phyloP scores from a whole-genome alignment of 805 yeast species.

The Komagataella populi region DNA sequence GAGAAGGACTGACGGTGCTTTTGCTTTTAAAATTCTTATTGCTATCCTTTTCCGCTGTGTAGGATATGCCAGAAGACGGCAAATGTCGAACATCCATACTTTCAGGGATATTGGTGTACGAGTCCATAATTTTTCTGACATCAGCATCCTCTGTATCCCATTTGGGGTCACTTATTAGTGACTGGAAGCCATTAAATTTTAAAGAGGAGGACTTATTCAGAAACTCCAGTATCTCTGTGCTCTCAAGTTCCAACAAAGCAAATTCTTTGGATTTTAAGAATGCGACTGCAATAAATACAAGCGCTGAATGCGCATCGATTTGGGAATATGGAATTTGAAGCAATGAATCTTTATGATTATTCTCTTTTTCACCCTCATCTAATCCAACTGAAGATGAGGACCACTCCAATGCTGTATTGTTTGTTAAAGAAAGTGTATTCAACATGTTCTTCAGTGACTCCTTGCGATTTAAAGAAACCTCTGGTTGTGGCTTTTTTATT shows the following conservation, averaged over 20 bases:
- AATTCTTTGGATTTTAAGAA: constrained; percentile 69
- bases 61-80: not conserved
- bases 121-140: not conserved
- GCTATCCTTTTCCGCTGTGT: not conserved
- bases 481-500: constrained; percentile 2
- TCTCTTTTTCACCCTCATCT: not conserved
- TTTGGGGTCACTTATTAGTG: constrained; percentile 1
- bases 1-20: not conserved
- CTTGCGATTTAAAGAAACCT: not conserved
- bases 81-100: not conserved
- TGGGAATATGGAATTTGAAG: not conserved
- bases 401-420: constrained; percentile 1
- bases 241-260: constrained; percentile 75
- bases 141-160: not conserved
- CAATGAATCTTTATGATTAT: not conserved
- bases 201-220: constrained; percentile 44
- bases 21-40: not conserved
- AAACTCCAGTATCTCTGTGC: constrained; percentile 74
- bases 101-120: not conserved
- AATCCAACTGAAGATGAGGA: not conserved
- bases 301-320: constrained; percentile 63
- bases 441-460: not conserved
- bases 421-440: not conserved
- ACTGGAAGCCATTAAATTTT: constrained; percentile 19
- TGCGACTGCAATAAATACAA: constrained; percentile 65